Evolutionary conservation across 768 basidiomycete species (phyloP), one percentile per base, ranked within the genome.

Genomic region (Infundibulicybe gibba): DNA sequence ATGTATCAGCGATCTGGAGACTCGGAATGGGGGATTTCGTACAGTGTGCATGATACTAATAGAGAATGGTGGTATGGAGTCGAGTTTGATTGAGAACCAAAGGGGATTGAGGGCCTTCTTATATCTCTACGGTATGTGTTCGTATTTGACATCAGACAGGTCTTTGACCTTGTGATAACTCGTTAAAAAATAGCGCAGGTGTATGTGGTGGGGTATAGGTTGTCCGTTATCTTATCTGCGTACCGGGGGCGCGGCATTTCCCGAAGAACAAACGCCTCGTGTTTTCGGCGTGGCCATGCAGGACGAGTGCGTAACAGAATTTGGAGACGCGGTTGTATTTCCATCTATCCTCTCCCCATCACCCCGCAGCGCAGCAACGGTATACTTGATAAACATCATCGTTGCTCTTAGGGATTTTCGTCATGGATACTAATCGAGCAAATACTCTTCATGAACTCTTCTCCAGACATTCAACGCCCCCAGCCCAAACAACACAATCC

Each of bases 391-490:
- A 25, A 25, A 25, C 25, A 25, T 50, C 40, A 48, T 48, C 48
- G 19, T 39, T 48, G 39, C 52, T 40, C 54, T 49, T 49, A 49
- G 49, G 40, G 43, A 25, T 25, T 25, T 25, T 8, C 25, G 10
- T 54, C 40, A 75, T 74, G 72, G 74, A 74, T 49, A 70, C 58
- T 54, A 25, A 25, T 25, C 71, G 74, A 49, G 46, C 63, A 30
- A 72, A 68, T 54, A 59, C 61, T 25, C 47, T 71, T 40, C 70
- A 72, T 52, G 75, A 79, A 46, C 73, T 80, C 48, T 81, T 81
- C 60, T 79, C 79, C 17, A 66, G 78, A 40, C 74, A 71, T 45
- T 69, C 77, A 32, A 78, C 80, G 11, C 80, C 79, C 48, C 80
- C 77, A 41, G 52, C 54, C 37, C 67, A 61, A 46, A 54, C 49